Evolutionary conservation across 2,329 filamentous ascomycete species (phyloP), one percentile per base, ranked within the genome.

Genomic region (Phialophora expanda): DNA sequence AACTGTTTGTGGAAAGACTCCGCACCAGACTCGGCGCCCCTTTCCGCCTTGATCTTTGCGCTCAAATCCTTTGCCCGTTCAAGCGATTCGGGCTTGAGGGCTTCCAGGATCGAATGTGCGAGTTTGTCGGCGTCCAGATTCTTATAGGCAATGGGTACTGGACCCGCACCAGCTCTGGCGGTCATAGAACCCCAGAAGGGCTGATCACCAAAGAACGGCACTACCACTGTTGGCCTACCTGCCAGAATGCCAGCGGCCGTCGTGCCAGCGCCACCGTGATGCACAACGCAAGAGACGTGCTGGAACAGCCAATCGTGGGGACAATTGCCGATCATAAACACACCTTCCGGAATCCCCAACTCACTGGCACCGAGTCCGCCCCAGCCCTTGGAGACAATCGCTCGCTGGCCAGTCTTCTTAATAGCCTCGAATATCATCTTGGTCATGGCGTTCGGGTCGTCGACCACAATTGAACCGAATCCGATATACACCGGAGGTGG

Each of bases 241-340:
- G 88, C 86, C 20, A 89, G 86, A 67, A 96, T 91, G n/a, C 92
- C 92, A 0, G 92, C 91, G 0, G 92, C 92, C 1, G 92, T 96
- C 2, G 92, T 97, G 20, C 92, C 92, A 8, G 92, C 92, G 65
- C 93, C 92, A 24, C 92, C 93, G 69, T 96, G 92, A 74, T 96
- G 93, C 4, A 95, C 90, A 1, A 96, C 92, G 51, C 87, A 89
- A 0, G 90, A 90, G 0, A 96, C 92, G 44, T 85, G 88, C 69
- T 91, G 84, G 77, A 96, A 96, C 0, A 96, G 79, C 92, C 92
- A 96, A 78, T 96, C 93, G 69, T 96, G 93, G 1, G 92, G 92
- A 53, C 89, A 88, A 73, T 94, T 95, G 11, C 90, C 92, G 44
- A 96, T 82, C 87, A 96, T 92, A 74, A 91, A 92, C 1, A 96